phyloP scores from a whole-genome alignment of 148 eudicot genomes.

The Tetragonia tetragonoides region DNA sequence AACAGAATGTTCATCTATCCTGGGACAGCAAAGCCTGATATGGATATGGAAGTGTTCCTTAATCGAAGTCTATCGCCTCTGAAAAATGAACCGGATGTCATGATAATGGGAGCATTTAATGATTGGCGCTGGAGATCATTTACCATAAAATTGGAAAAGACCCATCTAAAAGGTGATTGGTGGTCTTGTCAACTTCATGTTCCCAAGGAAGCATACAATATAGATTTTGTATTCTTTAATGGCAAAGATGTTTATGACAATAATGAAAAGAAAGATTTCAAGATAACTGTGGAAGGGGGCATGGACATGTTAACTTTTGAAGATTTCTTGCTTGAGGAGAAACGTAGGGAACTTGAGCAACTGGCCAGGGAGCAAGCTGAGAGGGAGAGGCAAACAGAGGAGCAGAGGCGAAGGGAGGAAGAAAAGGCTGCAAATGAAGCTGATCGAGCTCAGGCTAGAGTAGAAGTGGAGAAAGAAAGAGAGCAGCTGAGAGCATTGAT shows the following conservation, averaged over 20 bases:
- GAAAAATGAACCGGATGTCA: slow-evolving; percentile 57
- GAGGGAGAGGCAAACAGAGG: slow-evolving; percentile 74
- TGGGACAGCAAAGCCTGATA: slow-evolving; percentile 57
- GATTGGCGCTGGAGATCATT: slow-evolving; percentile 95
- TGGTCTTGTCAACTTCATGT: slow-evolving; percentile 88
- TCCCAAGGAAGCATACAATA: slow-evolving; percentile 80
- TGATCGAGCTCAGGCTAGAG: slow-evolving; percentile 77
- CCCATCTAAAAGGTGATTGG: slow-evolving; percentile 81
- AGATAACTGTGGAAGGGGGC: slow-evolving; percentile 73
- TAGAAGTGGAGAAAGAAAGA: slow-evolving; percentile 52
- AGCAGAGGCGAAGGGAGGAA: slow-evolving; percentile 65
- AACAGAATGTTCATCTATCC: slow-evolving; percentile 72
- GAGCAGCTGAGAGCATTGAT: slow-evolving; percentile 45
- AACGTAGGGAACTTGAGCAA: slow-evolving; percentile 73
- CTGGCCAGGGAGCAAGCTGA: slow-evolving; percentile 69
- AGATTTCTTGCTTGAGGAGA: slow-evolving; percentile 91
- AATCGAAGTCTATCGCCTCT: slow-evolving; percentile 73
- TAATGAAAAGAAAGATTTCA: slow-evolving; percentile 76
- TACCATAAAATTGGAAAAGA: slow-evolving; percentile 59
- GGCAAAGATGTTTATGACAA: slow-evolving; percentile 89
- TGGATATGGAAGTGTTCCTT: slow-evolving; percentile 66
- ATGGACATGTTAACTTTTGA: slow-evolving; percentile 66
- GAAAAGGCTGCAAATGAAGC: slow-evolving; percentile 75
- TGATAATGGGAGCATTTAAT: slow-evolving; percentile 91
- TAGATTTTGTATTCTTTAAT: slow-evolving; percentile 85